A percentile compares a stretch with the other conserved stretches of the same genome.
Evolutionary conservation across 1,139 yeast genomes (phyloP).

Genomic region (Hansenula sp.): DNA sequence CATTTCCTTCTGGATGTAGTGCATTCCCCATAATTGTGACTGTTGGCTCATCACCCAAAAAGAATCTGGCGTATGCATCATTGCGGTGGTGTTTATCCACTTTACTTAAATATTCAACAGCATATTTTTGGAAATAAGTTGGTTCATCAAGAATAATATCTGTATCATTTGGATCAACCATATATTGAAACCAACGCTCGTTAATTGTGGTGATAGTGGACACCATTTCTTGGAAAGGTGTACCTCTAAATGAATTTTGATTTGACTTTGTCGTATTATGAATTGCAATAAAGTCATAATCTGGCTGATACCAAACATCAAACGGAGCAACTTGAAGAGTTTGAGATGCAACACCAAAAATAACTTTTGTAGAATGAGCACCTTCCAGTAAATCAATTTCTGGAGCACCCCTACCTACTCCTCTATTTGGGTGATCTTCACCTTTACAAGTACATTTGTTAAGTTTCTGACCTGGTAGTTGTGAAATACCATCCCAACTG

Average conservation of each 20-base stretch:
- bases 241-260: conserved; percentile 55
- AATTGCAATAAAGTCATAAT: conserved; percentile 46
- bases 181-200: conserved; percentile 52
- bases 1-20: conserved; percentile 54
- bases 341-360: conserved; percentile 52
- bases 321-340: conserved; percentile 58
- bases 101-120: conserved; percentile 50
- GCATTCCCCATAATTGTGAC: conserved; percentile 44
- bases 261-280: conserved; percentile 41
- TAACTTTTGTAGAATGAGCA: conserved; percentile 39
- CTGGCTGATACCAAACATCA: conserved; percentile 63
- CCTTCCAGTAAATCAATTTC: conserved; percentile 62
- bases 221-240: conserved; percentile 59
- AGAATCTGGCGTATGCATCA: conserved; percentile 51
- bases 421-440: conserved; percentile 55
- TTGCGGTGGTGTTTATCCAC: conserved; percentile 24
- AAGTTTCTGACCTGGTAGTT: conserved; percentile 54
- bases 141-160: conserved; percentile 2
- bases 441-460: conserved; percentile 54
- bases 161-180: conserved; percentile 27
- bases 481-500: conserved; percentile 56
- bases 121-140: conserved; percentile 43
- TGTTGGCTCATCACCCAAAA: conserved; percentile 52
- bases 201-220: conserved; percentile 50
- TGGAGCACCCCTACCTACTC: conserved; percentile 62